Conservation (phyloP, 106 monocot genomes). For the Dioscorea zingiberensis region DNA sequence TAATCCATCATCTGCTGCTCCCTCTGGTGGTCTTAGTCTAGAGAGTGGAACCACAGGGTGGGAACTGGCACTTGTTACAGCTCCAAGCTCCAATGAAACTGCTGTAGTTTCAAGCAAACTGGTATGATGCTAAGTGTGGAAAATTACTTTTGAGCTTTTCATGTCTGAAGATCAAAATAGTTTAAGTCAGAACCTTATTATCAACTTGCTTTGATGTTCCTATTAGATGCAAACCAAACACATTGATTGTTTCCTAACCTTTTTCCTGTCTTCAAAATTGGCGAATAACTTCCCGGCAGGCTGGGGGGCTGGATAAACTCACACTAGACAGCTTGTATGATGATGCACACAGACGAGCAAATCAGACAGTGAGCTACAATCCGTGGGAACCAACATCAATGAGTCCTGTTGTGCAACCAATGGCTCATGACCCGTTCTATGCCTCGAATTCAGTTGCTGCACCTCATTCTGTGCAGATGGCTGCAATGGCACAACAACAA, state of each 20-base stretch:
- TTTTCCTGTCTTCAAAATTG: too few species aligned
- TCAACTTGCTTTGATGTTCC: too few species aligned
- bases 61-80: constrained; percentile 89
- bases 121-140: too few species aligned
- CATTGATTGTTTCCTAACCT: too few species aligned
- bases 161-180: too few species aligned
- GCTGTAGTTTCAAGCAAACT: constrained; percentile 68
- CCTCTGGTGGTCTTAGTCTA: constrained; percentile 13
- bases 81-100: constrained; percentile 79
- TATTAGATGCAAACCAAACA: too few species aligned
- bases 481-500: constrained; percentile 89
- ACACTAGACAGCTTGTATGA: constrained; percentile 91
- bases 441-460: constrained; percentile 47
- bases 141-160: too few species aligned
- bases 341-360: constrained; percentile 55
- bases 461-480: constrained; percentile 75
- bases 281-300: constrained; percentile 39
- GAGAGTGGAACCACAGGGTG: constrained; percentile 62
- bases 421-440: constrained; percentile 61
- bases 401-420: constrained; percentile 16
- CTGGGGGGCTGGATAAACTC: constrained; percentile 82
- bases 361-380: constrained; percentile 71
- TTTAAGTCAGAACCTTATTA: too few species aligned
- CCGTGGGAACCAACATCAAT: constrained; percentile 65
- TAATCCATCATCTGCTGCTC: constrained; percentile 29